Base-by-base conservation (phyloP, 2,329 filamentous ascomycete species). In the Salinomyces thailandicus region DNA sequence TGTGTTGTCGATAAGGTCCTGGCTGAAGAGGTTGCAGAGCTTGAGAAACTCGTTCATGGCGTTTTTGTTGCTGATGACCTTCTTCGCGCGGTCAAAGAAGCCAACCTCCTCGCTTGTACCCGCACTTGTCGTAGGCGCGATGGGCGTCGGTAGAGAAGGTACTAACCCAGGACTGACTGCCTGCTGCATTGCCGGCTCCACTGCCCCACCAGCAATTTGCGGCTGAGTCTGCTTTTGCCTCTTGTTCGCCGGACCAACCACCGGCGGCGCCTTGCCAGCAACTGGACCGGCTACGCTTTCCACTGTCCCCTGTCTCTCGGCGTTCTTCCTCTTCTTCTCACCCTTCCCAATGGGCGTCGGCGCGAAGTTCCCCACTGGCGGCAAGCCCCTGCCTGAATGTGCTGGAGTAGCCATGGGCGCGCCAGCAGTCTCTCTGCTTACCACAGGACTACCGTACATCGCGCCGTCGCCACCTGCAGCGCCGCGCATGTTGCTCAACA, bases 61-160 rank as follows among this genome's bases (percentile, higher is more conserved):
- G 38, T 85, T 82, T 58, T 93, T 83, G 60, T 96, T 96, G 43
- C 81, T 79, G 39, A 98, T 85, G 53, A 81, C 89, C 62, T 98
- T 98, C 72, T 95, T 96, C 13, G 91, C 86, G 5, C 86, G 80
- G 43, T 98, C 91, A 51, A 98, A 98, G 63, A 96, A 96, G 2
- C 78, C 78, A 35, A 96, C 72, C 55, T 96, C 89, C 39, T 96
- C 89, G 36, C 79, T 73, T 16, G 74, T 82, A 1, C 85, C 82
- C n/a, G 78, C 77, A 6, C 79, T 69, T 1, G 79, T 76, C 0
- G 77, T 79, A 1, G 87, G 86, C 11, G 82, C 78, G 19, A 96
- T 73, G 2, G 91, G 87, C 55, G 89, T 83, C 1, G 91, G 91
- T 48, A 93, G 75, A 33, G 85, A 76, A 1, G 91, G 91, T 1